Evolutionary conservation across 441 rosid species (phyloP), one percentile per base, ranked within the genome.

Genomic region (Eutrema salsugineum): DNA sequence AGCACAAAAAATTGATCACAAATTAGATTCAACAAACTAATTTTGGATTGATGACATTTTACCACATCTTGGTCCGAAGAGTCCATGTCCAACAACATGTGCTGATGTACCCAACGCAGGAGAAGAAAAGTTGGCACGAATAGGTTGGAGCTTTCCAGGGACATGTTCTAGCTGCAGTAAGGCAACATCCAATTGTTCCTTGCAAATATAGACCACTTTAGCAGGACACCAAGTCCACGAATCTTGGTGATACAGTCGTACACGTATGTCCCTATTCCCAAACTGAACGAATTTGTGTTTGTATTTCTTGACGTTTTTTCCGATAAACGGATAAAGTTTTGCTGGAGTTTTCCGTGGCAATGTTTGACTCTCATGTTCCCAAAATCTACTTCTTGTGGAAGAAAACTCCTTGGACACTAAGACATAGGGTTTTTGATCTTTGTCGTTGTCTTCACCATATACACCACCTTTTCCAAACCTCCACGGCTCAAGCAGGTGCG

Each of bases 401-500:
- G 67, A 57, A 80, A 77, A 71, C 59, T 70, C 85, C 47, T 82
- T 82, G 19, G 77, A 63, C 39, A 49, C 78, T 30, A 79, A 40
- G 42, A 64, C 72, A 63, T 46, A 15, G 8, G 47, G 24, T 56
- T 50, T 77, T 3, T 68, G 60, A 64, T 65, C 65, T 14, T 54
- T 78, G 67, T 50, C 50, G 63, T 74, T 30, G 60, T 71, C 79
- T 77, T 77, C 78, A 50, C 87, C 85, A 72, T 50, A 66, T 16
- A 79, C 79, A 58, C 84, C 71, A 74, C 91, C 77, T 81, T 85
- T 91, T 17, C 98, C 96, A 83, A 87, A 91, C 72, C 97, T 90
- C 99, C 98, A 90, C 1, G 99, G 99, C 78, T 93, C 97, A 75
- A 93, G 81, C 63, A 96, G 79, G 86, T 93, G 99, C 70, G 99